Percentiles rank a stretch among this genome's conserved stretches.
Evolutionary conservation across 169 alveolate species (phyloP).

Genomic region (Eimeria acervulina): DNA sequence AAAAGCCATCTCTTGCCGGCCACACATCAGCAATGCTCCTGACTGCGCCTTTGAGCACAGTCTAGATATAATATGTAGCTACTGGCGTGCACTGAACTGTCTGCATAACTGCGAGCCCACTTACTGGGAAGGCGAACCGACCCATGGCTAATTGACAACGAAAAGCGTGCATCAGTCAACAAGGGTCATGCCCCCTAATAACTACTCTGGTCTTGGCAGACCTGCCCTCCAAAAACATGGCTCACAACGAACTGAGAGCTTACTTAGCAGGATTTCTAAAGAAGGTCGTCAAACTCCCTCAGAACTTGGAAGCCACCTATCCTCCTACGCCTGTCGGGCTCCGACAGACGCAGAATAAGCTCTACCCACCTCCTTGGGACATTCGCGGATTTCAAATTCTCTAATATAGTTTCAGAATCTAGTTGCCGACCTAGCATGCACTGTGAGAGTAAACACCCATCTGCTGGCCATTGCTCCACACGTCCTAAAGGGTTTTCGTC

Average conservation of each 20-base stretch:
- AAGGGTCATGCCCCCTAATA: background rate
- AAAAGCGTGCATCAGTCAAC: background rate
- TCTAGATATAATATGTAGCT: background rate
- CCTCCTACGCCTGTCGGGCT: background rate
- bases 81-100: background rate
- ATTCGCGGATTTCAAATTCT: background rate
- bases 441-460: no score
- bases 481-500: background rate
- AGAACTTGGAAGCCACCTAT: background rate
- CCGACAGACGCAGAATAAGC: background rate
- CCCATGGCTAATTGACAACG: background rate
- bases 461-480: background rate
- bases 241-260: background rate
- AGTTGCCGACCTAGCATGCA: no score
- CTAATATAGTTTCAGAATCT: background rate
- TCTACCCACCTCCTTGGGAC: background rate
- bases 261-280: background rate
- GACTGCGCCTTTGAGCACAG: background rate
- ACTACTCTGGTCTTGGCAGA: background rate
- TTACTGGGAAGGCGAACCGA: background rate
- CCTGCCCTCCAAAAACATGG: background rate
- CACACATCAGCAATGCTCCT: background rate
- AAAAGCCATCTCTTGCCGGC: background rate
- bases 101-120: background rate
- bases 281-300: background rate